Base-by-base conservation (phyloP, 345 rosid species). In the Linum lewisii region DNA sequence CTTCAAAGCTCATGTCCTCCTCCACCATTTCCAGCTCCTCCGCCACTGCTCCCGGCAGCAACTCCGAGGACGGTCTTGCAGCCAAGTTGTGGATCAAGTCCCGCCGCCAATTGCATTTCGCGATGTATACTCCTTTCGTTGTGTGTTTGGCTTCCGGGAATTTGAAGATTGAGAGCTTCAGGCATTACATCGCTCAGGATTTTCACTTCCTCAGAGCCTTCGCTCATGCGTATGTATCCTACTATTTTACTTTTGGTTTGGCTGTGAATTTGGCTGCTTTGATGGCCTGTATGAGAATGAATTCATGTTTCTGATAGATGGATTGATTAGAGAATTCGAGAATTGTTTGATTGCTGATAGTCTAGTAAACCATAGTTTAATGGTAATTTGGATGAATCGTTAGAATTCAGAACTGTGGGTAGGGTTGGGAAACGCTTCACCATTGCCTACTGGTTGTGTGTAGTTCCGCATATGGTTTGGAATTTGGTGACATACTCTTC, bases 131-230 rank as follows among this genome's bases (percentile, higher is more conserved):
- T 42, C 96, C 99, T 26, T 90, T 90, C 57, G 66, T 84, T 14
- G 71, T 90, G 64, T 75, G 64, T 71, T 77, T 94, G 69, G 97
- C 92, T 23, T 77, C 97, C 61, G 99, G 97, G 3, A 70, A 74
- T 65, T 96, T 94, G 62, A 68, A 81, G 75, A 67, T 81, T 66
- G 87, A 85, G 1, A 21, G 77, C 18, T 94, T 90, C 71, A 76
- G 87, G 61, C 82, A 81, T 62, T 94, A 82, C 69, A 79, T 90
- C 59, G 78, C 95, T 0, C 99, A 94, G 65, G 97, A 90, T 67
- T 80, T 70, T 63, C 78, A 83, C 72, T 94, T 87, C 77, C 96
- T 94, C 36, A 90, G 84, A 68, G 84, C 99, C 61, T 90, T 84
- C 58, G 82, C 85, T 50, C 86, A 79, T 22, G 99, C 97, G 99